Conservation (phyloP, 768 basidiomycete species). For the Kwoniella pini region DNA sequence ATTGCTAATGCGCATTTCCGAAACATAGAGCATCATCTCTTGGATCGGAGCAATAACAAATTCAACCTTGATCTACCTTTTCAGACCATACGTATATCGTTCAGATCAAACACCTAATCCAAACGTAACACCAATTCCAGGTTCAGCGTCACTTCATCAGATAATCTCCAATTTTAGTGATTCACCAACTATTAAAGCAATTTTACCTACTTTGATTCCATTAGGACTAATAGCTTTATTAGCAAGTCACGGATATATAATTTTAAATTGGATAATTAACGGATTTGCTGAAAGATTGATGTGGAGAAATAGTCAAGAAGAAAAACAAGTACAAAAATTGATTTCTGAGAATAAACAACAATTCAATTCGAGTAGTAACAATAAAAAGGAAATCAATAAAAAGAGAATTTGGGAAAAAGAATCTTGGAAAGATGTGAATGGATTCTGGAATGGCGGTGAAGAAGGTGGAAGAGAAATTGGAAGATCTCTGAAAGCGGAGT, state of each 20-base stretch:
- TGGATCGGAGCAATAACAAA: conserved; percentile 89
- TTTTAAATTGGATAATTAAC: conserved; percentile 65
- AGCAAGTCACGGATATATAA: conserved; percentile 82
- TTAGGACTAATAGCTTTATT: conserved; percentile 73
- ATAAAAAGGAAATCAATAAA: background rate
- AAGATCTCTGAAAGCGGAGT: conserved; percentile 45
- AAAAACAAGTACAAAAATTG: conserved; percentile 62
- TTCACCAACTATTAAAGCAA: conserved; percentile 28
- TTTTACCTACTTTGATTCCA: conserved; percentile 58
- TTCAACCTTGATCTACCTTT: conserved; percentile 86
- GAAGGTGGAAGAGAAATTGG: conserved; percentile 52
- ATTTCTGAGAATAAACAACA: conserved; percentile 53
- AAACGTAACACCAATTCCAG: conserved; percentile 34
- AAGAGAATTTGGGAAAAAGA: conserved; percentile 19
- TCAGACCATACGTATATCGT: conserved; percentile 57
- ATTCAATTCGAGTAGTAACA: background rate
- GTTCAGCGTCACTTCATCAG: conserved; percentile 34
- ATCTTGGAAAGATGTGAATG: conserved; percentile 12
- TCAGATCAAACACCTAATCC: conserved; percentile 38
- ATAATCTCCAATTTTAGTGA: conserved; percentile 35
- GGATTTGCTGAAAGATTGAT: conserved; percentile 72
- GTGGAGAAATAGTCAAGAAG: conserved; percentile 74
- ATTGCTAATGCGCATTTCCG: too few species aligned
- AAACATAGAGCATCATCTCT: conserved; percentile 65
- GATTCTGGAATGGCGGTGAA: conserved; percentile 53